Base-by-base conservation (phyloP, 2,329 filamentous ascomycete species). In the Daldinia eschscholtzii region DNA sequence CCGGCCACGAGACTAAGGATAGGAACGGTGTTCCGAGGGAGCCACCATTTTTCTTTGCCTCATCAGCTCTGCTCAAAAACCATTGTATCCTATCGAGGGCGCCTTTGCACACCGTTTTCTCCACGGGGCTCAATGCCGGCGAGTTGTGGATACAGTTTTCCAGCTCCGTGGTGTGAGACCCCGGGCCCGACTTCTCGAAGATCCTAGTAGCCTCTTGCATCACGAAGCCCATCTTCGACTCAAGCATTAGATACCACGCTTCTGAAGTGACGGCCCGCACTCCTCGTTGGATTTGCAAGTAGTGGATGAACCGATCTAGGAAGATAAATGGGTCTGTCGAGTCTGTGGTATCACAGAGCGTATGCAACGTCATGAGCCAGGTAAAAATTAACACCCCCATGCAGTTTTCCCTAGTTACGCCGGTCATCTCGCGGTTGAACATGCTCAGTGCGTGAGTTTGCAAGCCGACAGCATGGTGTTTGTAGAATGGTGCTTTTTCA, bases 311-410 rank as follows among this genome's bases (percentile, higher is more conserved):
- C 12, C 50, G 65, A 30, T 70, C 65, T 2, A 70, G 52, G 13
- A 55, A 67, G 9, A 37, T 13, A 44, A 23, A n/a, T 3, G 20
- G 15, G n/a, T 70, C 68, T 9, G 46, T 20, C 6, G 61, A 58
- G 4, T 68, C 61, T 2, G 42, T 60, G 1, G 55, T 63, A 6
- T 65, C 68, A 30, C 26, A 35, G 30, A 70, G 64, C 3, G 59
- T 65, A 6, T 70, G 68, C 52, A 68, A n/a, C 7, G 65, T 61
- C 58, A 70, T 57, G 6, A 68, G 41, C 65, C 65, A 70, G 13
- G 46, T 37, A 15, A 70, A 70, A 6, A 62, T 10, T 10, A 70
- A 23, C 2, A 70, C 39, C 6, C 58, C 61, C 12, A 57, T 42
- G 42, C 68, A 53, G 26, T 68, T 70, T 23, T 70, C 61, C 9